Evolutionary conservation across 169 alveolate species (phyloP), one percentile per base, ranked within the genome.

Genomic region (Plasmodium coatneyi): DNA sequence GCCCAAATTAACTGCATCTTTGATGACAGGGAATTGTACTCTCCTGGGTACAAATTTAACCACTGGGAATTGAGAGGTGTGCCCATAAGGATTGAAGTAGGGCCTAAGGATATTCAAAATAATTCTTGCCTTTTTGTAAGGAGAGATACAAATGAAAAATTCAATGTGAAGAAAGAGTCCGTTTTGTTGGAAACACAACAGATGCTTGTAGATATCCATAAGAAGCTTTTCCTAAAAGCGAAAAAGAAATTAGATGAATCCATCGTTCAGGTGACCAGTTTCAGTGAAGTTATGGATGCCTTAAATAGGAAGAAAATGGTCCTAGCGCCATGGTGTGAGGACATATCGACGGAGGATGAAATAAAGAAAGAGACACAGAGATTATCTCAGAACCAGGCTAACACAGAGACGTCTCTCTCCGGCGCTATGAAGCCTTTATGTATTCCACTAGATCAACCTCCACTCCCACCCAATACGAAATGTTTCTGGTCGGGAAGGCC

Each of bases 11-110:
- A 95, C 54, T 80, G 84, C 30, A 79, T 83, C 32, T 74, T 95
- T 74, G 99, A 98, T 96, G 99, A 98, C 91, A 97, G 99, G 95
- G 98, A 95, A n/a, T 97, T 98, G 92, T 98, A 99, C 95, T 98
- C 99, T 7, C 99, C 99, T 46, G 99, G 99, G 25, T 99, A 99
- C 99, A 99, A 99, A 97, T 99, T 95, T 96, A 99, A 99, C 96
- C 99, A 99, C 95, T 99, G 99, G 99, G 99, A 99, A 96, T 97
- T 98, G 83, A 98, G 99, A 95, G 99, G 99, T 46, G 99, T 99
- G 78, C 99, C 99, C 41, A 93, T 99, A 72, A 97, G 99, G 92
- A 90, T 99, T 28, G 99, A 99, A 97, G 91, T 99, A 28, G 99
- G 99, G 22, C 98, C 99, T 34, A 97, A 97, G 92, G 99, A 99